Evolutionary conservation across 2,329 filamentous ascomycete species (phyloP), one percentile per base, ranked within the genome.

Genomic region (Nemania abortiva): DNA sequence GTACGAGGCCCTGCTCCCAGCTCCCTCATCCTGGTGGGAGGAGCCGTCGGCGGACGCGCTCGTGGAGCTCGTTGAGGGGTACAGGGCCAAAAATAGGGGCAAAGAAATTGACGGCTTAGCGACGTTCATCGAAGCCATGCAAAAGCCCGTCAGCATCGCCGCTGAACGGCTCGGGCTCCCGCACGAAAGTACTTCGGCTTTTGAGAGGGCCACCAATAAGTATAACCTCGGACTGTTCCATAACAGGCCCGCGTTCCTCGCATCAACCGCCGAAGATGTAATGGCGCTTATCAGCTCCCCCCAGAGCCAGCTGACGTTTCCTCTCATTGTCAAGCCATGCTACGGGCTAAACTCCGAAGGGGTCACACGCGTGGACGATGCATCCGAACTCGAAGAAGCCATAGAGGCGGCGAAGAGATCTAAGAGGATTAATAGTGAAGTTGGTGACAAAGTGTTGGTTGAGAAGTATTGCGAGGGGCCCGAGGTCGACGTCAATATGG

Each of bases 401-500:
- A 68, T 72, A 22, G 18, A 37, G 10, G 58, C 42, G 10, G 69
- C 66, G 3, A 52, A 56, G 18, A 39, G 3, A n/a, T 58, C 61
- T 9, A 60, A 64, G 6, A 49, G 45, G 29, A 63, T 54, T 10
- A 69, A 34, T 37, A 63, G 53, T 39, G 52, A 66, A 10, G 67
- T 66, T 15, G 66, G 66, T 3, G 70, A 69, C 13, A 59, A 31
- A 15, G 64, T 77, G 13, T 64, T 76, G 24, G 72, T 77, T 31
- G 76, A 77, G 56, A 64, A 62, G 34, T 77, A 77, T 50, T 76
- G 75, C 61, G 71, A 70, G 27, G 76, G 76, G 1, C 76, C 76
- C 1, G 76, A 77, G 60, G 75, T 77, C 29, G 76, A 77, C 22
- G 74, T 76, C 15, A 77, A 77, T 55, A 65, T 77, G 39, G 70